Evolutionary conservation across 169 alveolate genomes (phyloP), one percentile per base, ranked within the genome.

Genomic region (Plasmodium billcollinsi): DNA sequence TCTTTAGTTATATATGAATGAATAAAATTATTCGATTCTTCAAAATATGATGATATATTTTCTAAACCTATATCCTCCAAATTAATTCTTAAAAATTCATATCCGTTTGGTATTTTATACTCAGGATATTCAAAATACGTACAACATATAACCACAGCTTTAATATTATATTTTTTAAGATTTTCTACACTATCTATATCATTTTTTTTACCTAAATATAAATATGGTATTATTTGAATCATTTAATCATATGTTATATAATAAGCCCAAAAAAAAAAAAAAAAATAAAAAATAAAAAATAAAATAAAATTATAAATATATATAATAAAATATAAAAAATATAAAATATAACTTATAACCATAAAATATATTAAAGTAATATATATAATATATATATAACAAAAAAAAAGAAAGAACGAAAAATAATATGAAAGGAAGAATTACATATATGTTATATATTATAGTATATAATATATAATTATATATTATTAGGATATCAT

Each of bases 11-110:
- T 50, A 47, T 52, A 54, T 24, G 88, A 72, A 59, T 92, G 93
- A 54, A 92, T 88, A 73, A 88, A 92, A 67, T 88, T 88, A 50
- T 74, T 66, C 21, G 95, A 92, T 49, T 88, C 91, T 18, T 76
- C 67, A 74, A 92, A 92, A 66, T 75, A 86, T 59, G 89, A 70
- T 18, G 91, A 92, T 52, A 92, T 88, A 26, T 83, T 89, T 70
- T 92, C 95, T 29, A 92, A 56, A 33, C 94, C 89, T 15, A 86
- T 78, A 63, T 92, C 95, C 66, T 92, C 95, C 26, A 92, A 74
- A 70, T 92, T 73, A 69, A 92, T 73, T 24, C 90, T 83, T 47
- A 78, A 78, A 50, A 5, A 18, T n/a, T 50, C 74, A 78, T 65
- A 78, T 59, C 80, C 89, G 50, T 66, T 52, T 24, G 89, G 89